Evolutionary conservation across 257 asterid species (phyloP), one percentile per base, ranked within the genome.

Genomic region (Fraxinus anomala): DNA sequence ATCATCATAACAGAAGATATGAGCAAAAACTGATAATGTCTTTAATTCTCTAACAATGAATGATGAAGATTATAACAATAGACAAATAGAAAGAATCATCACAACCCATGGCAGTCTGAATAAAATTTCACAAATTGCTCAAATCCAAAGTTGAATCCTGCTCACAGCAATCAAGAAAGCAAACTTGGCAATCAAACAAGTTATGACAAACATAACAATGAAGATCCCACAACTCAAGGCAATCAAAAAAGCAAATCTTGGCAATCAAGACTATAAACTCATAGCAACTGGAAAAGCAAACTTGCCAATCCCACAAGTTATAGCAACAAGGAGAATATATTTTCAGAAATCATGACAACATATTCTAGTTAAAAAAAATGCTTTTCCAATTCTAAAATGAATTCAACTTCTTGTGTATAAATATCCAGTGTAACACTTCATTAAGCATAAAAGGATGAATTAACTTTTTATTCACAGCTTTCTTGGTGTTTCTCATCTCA

Each of bases 1-100:
- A 76, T 51, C 72, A 34, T 59, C 77, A 39, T 12, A 39, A 39
- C 13, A 39, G 44, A 39, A 39, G 73, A 84, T 87, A 79, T 24
- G 49, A 75, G 79, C 74, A 73, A 76, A 81, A 72, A 21, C 12
- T 59, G 13, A 59, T 59, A 23, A 59, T n/a, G 67, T 59, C 30
- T n/a, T 5, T n/a, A 26, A n/a, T n/a, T n/a, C 67, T 59, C 67
- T 59, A 59, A 63, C 19, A 63, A 26, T 9, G 6, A 26, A 26
- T 24, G 34, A 24, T 3, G 66, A 56, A 21, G 36, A 24, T 1
- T 17, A 4, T 23, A 23, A 28, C 28, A 59, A 24, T 11, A 23
- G 19, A 63, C 69, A 63, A 63, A 63, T 26, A 63, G 69, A 23
- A 26, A 54, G 69, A 63, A 3, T 26, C 33, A 23, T 10, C 69